Percentiles rank a stretch among this genome's conserved stretches.
phyloP scores from a whole-genome alignment of 768 basidiomycete genomes.

The Dioszegia hungarica region DNA sequence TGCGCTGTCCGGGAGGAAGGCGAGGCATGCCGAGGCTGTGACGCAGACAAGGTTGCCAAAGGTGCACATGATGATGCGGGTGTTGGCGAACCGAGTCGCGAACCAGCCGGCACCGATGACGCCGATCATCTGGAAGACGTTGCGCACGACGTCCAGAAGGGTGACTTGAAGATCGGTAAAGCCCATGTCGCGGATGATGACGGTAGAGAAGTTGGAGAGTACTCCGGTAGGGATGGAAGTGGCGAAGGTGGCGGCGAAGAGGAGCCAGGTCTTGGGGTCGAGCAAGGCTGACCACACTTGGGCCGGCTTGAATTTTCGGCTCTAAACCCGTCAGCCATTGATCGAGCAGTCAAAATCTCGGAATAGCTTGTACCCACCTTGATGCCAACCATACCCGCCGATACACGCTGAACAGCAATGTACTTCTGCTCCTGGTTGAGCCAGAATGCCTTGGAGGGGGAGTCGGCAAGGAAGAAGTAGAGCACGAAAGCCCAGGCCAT shows the following conservation, averaged over 20 bases:
- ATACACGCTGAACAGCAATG: slow-evolving; percentile 50
- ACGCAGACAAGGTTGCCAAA: slow-evolving; percentile 48
- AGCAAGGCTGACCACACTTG: slow-evolving; percentile 45
- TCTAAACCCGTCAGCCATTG: too few relatives aligned
- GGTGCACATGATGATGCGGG: slow-evolving; percentile 16
- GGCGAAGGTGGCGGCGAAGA: slow-evolving; percentile 22
- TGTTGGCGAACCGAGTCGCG: slow-evolving; percentile 29
- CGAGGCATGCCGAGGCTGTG: slow-evolving; percentile 42
- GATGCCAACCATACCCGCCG: slow-evolving; percentile 40
- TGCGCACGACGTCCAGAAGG: slow-evolving; percentile 30
- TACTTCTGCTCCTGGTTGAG: slow-evolving; percentile 45
- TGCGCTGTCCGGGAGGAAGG: slow-evolving; percentile 40
- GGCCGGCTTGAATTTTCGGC: slow-evolving; percentile 49
- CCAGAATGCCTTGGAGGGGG: slow-evolving; percentile 47
- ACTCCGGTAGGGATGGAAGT: slow-evolving; percentile 49
- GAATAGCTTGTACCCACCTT: too few relatives aligned
- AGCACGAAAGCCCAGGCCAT: slow-evolving; percentile 41
- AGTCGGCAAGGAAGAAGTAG: slow-evolving; percentile 50
- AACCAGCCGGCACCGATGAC: slow-evolving; percentile 29
- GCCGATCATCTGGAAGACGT: slow-evolving; percentile 26
- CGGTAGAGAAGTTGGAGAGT: slow-evolving; percentile 33
- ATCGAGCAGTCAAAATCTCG: too few relatives aligned
- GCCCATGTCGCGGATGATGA: slow-evolving; percentile 36
- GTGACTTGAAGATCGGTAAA: slow-evolving; percentile 35
- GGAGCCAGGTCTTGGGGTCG: slow-evolving; percentile 43